A percentile compares a stretch with the other conserved stretches of the same genome.
Conservation (phyloP, 202 grass and related monocot genomes). For the Bolboschoenoplectus hybrid region DNA sequence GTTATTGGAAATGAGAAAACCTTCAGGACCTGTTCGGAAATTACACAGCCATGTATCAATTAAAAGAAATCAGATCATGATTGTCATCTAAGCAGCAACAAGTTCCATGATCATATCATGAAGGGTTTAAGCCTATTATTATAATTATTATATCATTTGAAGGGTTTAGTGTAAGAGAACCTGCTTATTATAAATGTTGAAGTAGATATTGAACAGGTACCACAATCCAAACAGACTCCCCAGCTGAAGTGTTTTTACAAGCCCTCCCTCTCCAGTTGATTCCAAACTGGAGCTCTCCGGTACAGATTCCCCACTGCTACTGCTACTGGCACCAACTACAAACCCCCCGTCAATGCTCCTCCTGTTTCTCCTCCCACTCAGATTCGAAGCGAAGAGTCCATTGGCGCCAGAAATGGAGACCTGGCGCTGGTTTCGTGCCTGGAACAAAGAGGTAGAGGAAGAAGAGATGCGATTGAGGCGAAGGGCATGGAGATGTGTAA, state of each 20-base stretch:
- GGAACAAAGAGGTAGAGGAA: neutral
- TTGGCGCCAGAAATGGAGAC: neutral
- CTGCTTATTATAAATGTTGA: slow-evolving; percentile 97
- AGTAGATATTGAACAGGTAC: slow-evolving; percentile 94
- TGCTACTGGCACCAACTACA: neutral
- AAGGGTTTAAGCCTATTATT: neutral
- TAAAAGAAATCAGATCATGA: neutral
- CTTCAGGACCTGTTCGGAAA: slow-evolving; percentile 52
- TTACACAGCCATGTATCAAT: neutral
- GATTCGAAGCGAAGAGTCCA: neutral
- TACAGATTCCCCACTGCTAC: neutral
- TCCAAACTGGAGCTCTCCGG: neutral
- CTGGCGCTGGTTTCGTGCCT: neutral
- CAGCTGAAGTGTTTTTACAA: slow-evolving; percentile 60
- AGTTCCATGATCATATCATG: neutral
- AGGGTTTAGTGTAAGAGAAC: slow-evolving; percentile 30
- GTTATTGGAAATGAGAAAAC: slow-evolving; percentile 58
- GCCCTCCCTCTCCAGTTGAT: slow-evolving; percentile 27
- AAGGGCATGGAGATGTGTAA: neutral
- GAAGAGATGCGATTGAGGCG: neutral
- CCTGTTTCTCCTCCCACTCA: neutral
- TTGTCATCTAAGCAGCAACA: neutral
- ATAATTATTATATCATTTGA: neutral
- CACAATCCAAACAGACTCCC: slow-evolving; percentile 72
- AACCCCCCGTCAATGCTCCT: neutral